Conservation (phyloP, 805 yeast genomes). For the Starmerella powellii region DNA sequence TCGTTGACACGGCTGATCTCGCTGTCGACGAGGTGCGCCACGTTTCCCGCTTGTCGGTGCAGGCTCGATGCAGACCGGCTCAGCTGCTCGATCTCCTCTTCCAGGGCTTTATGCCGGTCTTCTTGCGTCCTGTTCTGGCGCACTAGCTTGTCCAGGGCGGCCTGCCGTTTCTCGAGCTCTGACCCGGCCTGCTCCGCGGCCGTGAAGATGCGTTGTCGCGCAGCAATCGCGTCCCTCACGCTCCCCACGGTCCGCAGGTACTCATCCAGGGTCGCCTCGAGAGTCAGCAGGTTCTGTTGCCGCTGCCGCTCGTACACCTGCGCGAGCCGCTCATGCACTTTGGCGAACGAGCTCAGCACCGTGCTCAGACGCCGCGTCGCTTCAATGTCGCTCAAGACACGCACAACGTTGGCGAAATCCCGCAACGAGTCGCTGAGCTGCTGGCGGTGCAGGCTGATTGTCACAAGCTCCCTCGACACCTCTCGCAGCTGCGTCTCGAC, state of each 20-base stretch:
- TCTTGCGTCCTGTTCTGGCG: conserved; percentile 42
- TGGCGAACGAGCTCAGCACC: conserved; percentile 58
- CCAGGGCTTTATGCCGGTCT: conserved; percentile 49
- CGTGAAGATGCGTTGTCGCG: conserved; percentile 48
- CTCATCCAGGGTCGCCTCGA: conserved; percentile 81
- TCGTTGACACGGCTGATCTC: conserved; percentile 61
- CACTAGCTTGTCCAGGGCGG: conserved; percentile 36
- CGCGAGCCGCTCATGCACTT: conserved; percentile 55
- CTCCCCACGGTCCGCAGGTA: conserved; percentile 69
- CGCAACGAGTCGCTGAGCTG: conserved; percentile 58
- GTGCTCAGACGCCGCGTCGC: conserved; percentile 53
- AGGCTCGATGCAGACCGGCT: conserved; percentile 43
- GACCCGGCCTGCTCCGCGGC: conserved; percentile 36
- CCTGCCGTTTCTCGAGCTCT: conserved; percentile 39
- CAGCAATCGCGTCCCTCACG: conserved; percentile 58
- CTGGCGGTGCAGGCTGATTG: conserved; percentile 60
- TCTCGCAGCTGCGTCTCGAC: conserved; percentile 62
- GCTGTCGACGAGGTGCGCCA: conserved; percentile 51
- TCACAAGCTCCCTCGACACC: conserved; percentile 58
- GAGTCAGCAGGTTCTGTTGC: conserved; percentile 71
- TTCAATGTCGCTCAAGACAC: conserved; percentile 60
- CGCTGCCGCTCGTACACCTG: conserved; percentile 68
- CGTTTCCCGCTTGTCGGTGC: conserved; percentile 48
- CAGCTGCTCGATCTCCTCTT: conserved; percentile 46
- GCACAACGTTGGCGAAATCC: conserved; percentile 48